Conservation (phyloP, 371 early-diverging fungal genomes). For the Syncephalastrum monosporum region DNA sequence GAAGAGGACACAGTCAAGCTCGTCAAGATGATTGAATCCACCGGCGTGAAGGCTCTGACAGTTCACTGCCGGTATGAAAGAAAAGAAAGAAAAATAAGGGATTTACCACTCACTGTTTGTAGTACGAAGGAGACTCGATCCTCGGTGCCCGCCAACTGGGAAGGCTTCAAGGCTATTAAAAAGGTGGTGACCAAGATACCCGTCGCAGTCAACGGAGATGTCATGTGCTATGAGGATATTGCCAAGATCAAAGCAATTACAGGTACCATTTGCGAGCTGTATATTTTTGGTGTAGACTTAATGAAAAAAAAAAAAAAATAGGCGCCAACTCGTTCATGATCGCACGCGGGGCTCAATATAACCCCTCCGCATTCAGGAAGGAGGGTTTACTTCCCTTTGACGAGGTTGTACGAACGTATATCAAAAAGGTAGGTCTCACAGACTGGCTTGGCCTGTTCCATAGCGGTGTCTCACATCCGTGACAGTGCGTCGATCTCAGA, state of each 20-base stretch:
- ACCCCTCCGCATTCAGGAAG: slow-evolving; percentile 80
- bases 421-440: slow-evolving; percentile 51
- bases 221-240: slow-evolving; percentile 65
- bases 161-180: slow-evolving; percentile 71
- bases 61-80: slow-evolving; percentile 82
- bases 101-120: slow-evolving; percentile 2
- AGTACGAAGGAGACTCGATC: slow-evolving; percentile 75
- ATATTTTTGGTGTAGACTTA: neutral
- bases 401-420: slow-evolving; percentile 62
- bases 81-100: neutral
- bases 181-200: slow-evolving; percentile 69
- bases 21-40: slow-evolving; percentile 76
- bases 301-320: slow-evolving; percentile 6
- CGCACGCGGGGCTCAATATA: slow-evolving; percentile 83
- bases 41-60: slow-evolving; percentile 87
- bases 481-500: slow-evolving; percentile 53
- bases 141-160: slow-evolving; percentile 82
- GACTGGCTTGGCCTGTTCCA: no score
- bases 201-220: slow-evolving; percentile 93
- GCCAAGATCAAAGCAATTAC: slow-evolving; percentile 54
- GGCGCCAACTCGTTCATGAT: slow-evolving; percentile 80
- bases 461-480: neutral
- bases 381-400: slow-evolving; percentile 56
- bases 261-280: slow-evolving; percentile 21
- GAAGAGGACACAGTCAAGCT: slow-evolving; percentile 81